Conservation (phyloP, 73 alveolate genomes). For the Strombidium stylifer region DNA sequence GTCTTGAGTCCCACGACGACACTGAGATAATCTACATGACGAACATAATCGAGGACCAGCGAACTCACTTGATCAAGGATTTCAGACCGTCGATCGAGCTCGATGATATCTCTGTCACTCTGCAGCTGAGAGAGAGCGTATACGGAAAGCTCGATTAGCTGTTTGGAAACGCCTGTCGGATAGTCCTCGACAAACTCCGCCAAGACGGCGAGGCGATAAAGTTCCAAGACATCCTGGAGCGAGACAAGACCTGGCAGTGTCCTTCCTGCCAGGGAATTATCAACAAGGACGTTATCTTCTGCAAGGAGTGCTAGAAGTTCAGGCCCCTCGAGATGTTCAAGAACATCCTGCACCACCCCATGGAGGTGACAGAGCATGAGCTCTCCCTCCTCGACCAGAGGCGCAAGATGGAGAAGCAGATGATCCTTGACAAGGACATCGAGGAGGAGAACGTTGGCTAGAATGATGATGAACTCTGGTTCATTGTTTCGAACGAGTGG, state of each 20-base stretch:
- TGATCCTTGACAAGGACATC: conserved; percentile 28
- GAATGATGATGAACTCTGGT: conserved; percentile 2
- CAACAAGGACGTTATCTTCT: neutral
- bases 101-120: conserved; percentile 30
- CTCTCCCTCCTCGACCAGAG: neutral
- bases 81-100: neutral
- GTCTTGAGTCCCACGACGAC: conserved; percentile 32
- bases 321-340: conserved; percentile 35
- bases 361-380: conserved; percentile 16
- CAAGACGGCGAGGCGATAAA: conserved; percentile 4
- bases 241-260: conserved; percentile 21
- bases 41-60: conserved; percentile 23
- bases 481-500: conserved; percentile 38
- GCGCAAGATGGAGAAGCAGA: conserved; percentile 20
- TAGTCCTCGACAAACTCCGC: conserved; percentile 14
- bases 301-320: conserved; percentile 14
- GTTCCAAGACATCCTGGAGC: conserved; percentile 14
- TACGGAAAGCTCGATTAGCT: conserved; percentile 16
- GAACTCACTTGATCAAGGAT: conserved; percentile 1
- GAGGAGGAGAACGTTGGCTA: neutral
- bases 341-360: conserved; percentile 11
- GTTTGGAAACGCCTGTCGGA: conserved; percentile 3
- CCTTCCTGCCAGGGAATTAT: neutral
- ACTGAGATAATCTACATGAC: conserved; percentile 36
- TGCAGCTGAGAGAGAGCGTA: conserved; percentile 26